Conservation (phyloP, 768 basidiomycete genomes). For the Mycena alexandri region DNA sequence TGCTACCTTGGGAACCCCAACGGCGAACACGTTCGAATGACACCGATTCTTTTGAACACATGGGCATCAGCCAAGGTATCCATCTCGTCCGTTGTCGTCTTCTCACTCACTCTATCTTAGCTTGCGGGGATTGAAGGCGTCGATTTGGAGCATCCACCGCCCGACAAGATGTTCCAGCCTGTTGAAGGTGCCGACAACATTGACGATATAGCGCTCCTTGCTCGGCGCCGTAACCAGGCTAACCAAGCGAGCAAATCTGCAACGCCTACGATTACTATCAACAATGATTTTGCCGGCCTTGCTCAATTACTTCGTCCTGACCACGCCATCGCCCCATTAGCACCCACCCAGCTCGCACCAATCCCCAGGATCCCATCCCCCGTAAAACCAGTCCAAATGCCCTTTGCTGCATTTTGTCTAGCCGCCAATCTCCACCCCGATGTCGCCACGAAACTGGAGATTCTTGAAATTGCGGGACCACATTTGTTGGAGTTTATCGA, state of each 20-base stretch:
- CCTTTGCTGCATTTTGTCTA: neutral
- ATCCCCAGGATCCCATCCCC: no score
- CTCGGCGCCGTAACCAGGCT: neutral
- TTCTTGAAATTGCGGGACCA: neutral
- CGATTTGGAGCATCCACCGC: no score
- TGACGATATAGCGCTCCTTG: conserved; percentile 1
- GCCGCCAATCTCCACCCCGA: neutral
- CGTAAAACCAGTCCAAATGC: neutral
- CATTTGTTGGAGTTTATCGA: neutral
- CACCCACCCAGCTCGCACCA: neutral
- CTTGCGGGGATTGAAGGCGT: no score
- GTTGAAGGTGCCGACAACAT: neutral
- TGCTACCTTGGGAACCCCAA: no score
- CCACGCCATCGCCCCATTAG: neutral
- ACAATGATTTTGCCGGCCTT: neutral
- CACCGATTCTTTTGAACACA: no score
- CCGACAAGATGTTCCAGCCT: neutral
- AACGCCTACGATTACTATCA: neutral
- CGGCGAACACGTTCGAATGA: no score
- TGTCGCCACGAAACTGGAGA: neutral
- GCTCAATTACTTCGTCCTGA: neutral
- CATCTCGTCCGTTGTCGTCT: no score
- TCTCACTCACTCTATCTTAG: no score
- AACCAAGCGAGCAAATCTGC: neutral
- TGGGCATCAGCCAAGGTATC: no score